phyloP scores from a whole-genome alignment of 805 yeast species.

The Clavispora vitiphila region DNA sequence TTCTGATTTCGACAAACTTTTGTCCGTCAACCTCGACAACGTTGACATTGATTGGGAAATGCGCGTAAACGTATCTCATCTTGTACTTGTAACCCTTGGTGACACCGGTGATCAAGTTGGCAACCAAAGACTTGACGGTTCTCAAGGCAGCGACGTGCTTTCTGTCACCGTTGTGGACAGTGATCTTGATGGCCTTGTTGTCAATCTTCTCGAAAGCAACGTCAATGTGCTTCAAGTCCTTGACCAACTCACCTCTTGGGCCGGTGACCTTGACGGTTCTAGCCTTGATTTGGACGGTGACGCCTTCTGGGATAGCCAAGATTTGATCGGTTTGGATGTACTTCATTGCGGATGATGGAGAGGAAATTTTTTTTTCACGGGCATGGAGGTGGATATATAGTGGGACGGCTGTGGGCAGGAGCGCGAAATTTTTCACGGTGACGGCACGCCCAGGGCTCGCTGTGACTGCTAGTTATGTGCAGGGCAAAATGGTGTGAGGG shows the following conservation, averaged over 20 bases:
- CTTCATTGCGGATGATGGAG: slow-evolving; percentile 46
- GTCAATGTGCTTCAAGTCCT: slow-evolving; percentile 91
- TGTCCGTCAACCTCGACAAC: slow-evolving; percentile 72
- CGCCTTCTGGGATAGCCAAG: slow-evolving; percentile 88
- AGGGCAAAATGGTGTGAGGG: background rate
- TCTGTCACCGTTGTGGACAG: slow-evolving; percentile 98
- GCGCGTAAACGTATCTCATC: slow-evolving; percentile 99
- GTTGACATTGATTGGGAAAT: slow-evolving; percentile 99
- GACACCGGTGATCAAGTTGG: slow-evolving; percentile 97
- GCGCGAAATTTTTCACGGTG: slow-evolving; percentile 5
- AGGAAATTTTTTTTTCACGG: background rate
- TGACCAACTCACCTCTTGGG: slow-evolving; percentile 93
- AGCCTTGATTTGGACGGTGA: slow-evolving; percentile 84
- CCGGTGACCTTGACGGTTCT: slow-evolving; percentile 88
- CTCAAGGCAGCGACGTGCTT: slow-evolving; percentile 99
- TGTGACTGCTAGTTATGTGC: slow-evolving; percentile 5
- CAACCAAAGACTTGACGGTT: slow-evolving; percentile 92
- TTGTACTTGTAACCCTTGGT: slow-evolving; percentile 99
- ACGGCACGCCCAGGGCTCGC: background rate
- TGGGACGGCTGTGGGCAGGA: background rate
- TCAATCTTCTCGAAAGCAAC: slow-evolving; percentile 83
- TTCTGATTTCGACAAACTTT: slow-evolving; percentile 89
- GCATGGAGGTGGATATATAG: background rate
- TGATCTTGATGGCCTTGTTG: slow-evolving; percentile 72
- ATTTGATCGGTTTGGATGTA: slow-evolving; percentile 83